phyloP scores from a whole-genome alignment of 208 protist species.

The Wallacemonas collosoma region DNA sequence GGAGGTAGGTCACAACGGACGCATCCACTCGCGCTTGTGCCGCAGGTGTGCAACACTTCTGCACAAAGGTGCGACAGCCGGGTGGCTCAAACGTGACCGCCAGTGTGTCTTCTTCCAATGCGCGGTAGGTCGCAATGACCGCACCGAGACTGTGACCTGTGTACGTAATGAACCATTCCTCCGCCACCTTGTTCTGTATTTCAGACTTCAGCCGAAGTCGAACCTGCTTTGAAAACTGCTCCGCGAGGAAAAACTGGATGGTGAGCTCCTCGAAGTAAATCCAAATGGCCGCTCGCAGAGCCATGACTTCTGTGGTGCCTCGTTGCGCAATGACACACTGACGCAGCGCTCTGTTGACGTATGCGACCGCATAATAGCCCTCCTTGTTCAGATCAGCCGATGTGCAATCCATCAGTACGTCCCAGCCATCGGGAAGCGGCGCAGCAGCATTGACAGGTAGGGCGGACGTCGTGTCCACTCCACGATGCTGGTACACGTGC shows the following conservation, averaged over 20 bases:
- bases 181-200: slow-evolving; percentile 19
- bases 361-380: slow-evolving; percentile 87
- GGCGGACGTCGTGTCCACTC: slow-evolving; percentile 23
- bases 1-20: slow-evolving; percentile 76
- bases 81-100: slow-evolving; percentile 90
- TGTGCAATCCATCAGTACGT: slow-evolving; percentile 60
- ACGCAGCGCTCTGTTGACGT: slow-evolving; percentile 57
- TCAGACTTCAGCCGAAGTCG: slow-evolving; percentile 41
- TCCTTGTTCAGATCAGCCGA: slow-evolving; percentile 78
- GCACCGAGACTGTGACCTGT: slow-evolving; percentile 92
- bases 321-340: slow-evolving; percentile 89
- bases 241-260: slow-evolving; percentile 83
- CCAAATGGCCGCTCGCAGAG: slow-evolving; percentile 83
- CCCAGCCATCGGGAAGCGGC: slow-evolving; percentile 67
- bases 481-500: slow-evolving; percentile 67
- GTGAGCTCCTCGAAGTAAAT: slow-evolving; percentile 91
- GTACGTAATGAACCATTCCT: slow-evolving; percentile 76
- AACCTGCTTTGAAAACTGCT: slow-evolving; percentile 87
- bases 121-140: slow-evolving; percentile 78
- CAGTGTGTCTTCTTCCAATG: slow-evolving; percentile 72
- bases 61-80: slow-evolving; percentile 70
- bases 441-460: slow-evolving; percentile 17
- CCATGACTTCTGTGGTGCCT: slow-evolving; percentile 82
- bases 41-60: slow-evolving; percentile 45
- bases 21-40: slow-evolving; percentile 28